A percentile compares a stretch with the other conserved stretches of the same genome.
These are phyloP conservation scores for Platanthera zijinensis DNA, from an alignment of 106 monocot species.

Conservation along the genomic window DNA sequence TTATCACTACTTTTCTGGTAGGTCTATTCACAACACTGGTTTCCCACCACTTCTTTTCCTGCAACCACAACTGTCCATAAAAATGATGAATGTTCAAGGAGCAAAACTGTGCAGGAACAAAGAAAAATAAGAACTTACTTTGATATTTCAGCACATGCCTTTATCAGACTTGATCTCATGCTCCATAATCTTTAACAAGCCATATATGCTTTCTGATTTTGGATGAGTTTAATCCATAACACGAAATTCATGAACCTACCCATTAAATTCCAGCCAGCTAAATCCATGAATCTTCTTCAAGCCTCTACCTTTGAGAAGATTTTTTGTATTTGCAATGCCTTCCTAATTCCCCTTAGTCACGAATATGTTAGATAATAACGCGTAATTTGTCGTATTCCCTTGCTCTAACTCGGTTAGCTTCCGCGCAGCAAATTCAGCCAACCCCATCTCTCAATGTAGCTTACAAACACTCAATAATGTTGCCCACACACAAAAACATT, in stretches of 20 bases:
- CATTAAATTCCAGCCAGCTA: conserved; percentile 24
- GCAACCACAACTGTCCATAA: no score
- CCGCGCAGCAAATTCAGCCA: conserved; percentile 11
- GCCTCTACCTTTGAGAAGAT: conserved; percentile 9
- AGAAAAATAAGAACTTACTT: background rate
- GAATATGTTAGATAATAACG: conserved; percentile 21
- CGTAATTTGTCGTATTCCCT: conserved; percentile 15
- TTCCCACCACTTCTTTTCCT: no score
- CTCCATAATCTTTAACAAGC: conserved; percentile 14
- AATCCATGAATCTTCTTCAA: conserved; percentile 17
- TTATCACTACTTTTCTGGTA: no score
- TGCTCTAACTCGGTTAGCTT: conserved; percentile 26
- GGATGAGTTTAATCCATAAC: conserved; percentile 20
- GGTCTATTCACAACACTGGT: no score
- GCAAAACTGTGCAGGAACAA: background rate
- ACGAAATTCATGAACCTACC: conserved; percentile 22
- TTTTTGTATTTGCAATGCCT: conserved; percentile 8
- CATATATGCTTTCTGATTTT: conserved; percentile 13
- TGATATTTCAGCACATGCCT: background rate
- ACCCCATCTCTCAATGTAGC: background rate
- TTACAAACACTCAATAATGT: conserved; percentile 15
- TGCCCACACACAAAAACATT: conserved; percentile 20
- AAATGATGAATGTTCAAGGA: no score
- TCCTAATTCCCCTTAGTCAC: conserved; percentile 23
- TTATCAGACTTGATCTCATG: conserved; percentile 10